Evolutionary conservation across 2,329 filamentous ascomycete species (phyloP), one percentile per base, ranked within the genome.

Genomic region (Tolypocladium nubicola): DNA sequence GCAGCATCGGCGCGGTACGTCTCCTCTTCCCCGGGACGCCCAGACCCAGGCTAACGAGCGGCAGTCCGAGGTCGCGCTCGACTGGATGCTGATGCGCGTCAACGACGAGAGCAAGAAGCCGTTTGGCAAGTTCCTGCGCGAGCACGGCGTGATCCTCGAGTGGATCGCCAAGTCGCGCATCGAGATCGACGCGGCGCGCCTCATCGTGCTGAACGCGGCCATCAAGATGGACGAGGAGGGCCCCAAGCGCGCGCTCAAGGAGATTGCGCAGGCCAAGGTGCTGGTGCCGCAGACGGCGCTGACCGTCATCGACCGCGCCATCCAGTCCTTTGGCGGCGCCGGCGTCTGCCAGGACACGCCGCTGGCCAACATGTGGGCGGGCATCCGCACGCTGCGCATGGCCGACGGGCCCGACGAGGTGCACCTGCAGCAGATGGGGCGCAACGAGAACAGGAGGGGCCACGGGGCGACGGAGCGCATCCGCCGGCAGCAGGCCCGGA

Each of bases 391-490:
- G 8, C 79, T 96, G 73, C 81, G 89, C 60, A 83, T 96, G 64
- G 91, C 90, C 0, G 94, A 99, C 73, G 94, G 94, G 0, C 94
- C 94, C 0, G 94, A 99, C 74, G 94, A 99, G 83, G 94, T 97
- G 60, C 94, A 95, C 72, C 74, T 92, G 63, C 78, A 89, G 70
- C 89, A 94, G 75, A 78, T 94, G 76, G 89, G 89, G 19, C 79
- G 81, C 64, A 90, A 90, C 64, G 89, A 94, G 79, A 92, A 90
- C 71, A 87, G 81, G 72, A 81, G 83, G 62, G 86, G 84, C 57
- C 69, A 75, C 62, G 82, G 79, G 63, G 80, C 85, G 52, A 77
- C 85, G 49, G 76, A 79, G 60, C 81, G 80, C 68, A 84, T 91
- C 58, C 73, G 79, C 64, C 76, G 74, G 68, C 89, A 93, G 76